Base-by-base conservation (phyloP, 1,284 basidiomycete species). In the Rhodotorula sp. region DNA sequence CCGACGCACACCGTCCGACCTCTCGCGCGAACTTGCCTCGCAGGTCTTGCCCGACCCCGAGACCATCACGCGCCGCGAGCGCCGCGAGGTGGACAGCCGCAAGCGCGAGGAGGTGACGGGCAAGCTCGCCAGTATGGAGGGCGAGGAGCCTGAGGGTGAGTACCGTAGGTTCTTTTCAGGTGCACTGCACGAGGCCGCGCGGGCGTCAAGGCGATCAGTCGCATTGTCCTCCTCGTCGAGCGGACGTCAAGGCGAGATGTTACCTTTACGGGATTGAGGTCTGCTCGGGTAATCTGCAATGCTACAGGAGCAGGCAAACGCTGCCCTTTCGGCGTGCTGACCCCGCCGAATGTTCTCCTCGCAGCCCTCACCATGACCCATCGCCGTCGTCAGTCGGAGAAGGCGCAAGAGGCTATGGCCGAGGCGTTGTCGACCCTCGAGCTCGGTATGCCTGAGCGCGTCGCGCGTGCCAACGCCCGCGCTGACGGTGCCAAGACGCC, bases 401-500 rank as follows among this genome's bases (percentile, higher is more conserved):
- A 62, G 58, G 61, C 69, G 19, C 69, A 71, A 59, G 74, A 75
- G 29, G 74, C 74, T 20, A 71, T 75, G 67, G 66, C 72, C 24
- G 69, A 72, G 7, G 76, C 76, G 19, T 71, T 79, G 54, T 67
- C 77, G 46, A 70, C 68, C 9, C 69, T 79, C 58, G 75, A 77
- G 58, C 66, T 79, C 20, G 76, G 76, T 24, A 71, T 74, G 36
- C 78, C 78, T 8, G 78, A 79, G 58, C 73, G 74, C 32, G 57
- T 78, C 59, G 72, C 73, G 39, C 64, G 76, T 46, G 78, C 77
- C 39, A 77, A 73, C 64, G 66, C 74, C 51, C 59, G 73, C 4
- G 77, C 78, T 2, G 76, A 78, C 51, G 78, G 78, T 32, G 64
- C 72, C 9, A 66, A 61, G 29, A 79, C 78, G 1, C 78, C 78